Evolutionary conservation across 2,329 filamentous ascomycete genomes (phyloP).

Genomic region (Cadophora gregata): DNA sequence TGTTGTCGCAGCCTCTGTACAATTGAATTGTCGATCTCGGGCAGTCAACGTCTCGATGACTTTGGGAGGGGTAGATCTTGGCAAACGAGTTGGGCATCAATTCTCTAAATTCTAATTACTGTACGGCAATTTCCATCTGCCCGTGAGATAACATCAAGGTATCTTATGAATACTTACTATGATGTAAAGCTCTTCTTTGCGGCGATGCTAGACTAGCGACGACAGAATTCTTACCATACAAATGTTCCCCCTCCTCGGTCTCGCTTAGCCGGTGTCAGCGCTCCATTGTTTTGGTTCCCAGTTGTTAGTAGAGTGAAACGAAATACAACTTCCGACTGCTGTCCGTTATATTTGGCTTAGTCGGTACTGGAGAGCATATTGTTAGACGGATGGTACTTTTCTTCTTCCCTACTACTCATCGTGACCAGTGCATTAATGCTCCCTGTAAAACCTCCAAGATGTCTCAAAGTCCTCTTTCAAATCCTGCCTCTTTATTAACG

Average conservation of each 20-base stretch:
- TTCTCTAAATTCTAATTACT: not conserved
- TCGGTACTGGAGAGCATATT: no score
- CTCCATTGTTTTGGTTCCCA: no score
- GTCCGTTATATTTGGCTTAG: no score
- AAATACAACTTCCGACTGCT: no score
- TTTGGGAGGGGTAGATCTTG: not conserved
- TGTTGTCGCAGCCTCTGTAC: not conserved
- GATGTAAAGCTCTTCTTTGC: not conserved
- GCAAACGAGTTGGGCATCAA: not conserved
- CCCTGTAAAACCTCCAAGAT: constrained; percentile 56
- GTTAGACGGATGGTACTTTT: no score
- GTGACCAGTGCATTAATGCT: not conserved
- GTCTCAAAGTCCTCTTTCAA: constrained; percentile 53
- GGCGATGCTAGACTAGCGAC: no score
- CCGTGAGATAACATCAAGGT: not conserved
- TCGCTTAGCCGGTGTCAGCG: no score
- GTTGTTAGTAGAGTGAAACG: no score
- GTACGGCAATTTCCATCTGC: not conserved
- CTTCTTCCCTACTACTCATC: no score
- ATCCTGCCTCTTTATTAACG: constrained; percentile 51
- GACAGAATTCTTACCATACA: no score
- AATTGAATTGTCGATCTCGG: not conserved
- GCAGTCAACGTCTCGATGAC: not conserved
- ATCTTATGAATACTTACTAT: not conserved
- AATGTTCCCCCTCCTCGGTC: no score